A percentile compares a stretch with the other conserved stretches of the same genome.
Evolutionary conservation across 768 basidiomycete species (phyloP).

Genomic region (Phylloporus sp.): DNA sequence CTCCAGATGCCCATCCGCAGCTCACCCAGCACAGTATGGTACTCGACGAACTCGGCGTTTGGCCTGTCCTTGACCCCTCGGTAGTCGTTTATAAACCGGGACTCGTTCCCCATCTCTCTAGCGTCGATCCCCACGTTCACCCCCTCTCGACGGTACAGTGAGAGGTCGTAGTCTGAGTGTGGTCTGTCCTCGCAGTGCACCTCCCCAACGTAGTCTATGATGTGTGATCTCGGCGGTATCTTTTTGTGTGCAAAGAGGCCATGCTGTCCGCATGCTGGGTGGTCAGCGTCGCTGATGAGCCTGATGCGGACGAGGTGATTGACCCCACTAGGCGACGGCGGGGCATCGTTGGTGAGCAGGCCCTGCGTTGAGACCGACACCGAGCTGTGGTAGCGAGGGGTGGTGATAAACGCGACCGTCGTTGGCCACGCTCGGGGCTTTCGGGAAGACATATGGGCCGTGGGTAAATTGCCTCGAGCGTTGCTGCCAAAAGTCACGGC

Average conservation of each 20-base stretch:
- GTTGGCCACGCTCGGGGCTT: conserved; percentile 49
- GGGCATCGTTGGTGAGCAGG: conserved; percentile 33
- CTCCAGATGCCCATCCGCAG: conserved; percentile 78
- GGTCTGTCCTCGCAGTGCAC: conserved; percentile 75
- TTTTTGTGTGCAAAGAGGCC: conserved; percentile 79
- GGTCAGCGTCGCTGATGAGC: conserved; percentile 47
- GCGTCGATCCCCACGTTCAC: conserved; percentile 79
- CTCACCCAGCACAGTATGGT: conserved; percentile 51
- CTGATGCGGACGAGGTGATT: conserved; percentile 51
- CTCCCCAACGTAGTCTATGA: conserved; percentile 82
- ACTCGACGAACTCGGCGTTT: conserved; percentile 68
- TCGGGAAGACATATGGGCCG: conserved; percentile 18
- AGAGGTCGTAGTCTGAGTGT: conserved; percentile 84
- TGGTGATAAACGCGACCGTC: conserved; percentile 50
- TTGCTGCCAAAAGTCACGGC: too few species aligned
- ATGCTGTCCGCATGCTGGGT: conserved; percentile 76
- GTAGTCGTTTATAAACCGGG: conserved; percentile 89
- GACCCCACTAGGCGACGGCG: conserved; percentile 24
- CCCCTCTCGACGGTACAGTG: conserved; percentile 59
- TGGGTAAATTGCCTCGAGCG: conserved; percentile 24
- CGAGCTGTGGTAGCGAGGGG: conserved; percentile 54
- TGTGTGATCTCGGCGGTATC: conserved; percentile 60
- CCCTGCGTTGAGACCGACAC: conserved; percentile 42
- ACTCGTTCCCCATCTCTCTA: conserved; percentile 73
- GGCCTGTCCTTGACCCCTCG: conserved; percentile 67